These are phyloP conservation scores for Beauveria pseudobassiana DNA, from an alignment of 2,329 filamentous ascomycete species.

Conservation along the genomic window DNA sequence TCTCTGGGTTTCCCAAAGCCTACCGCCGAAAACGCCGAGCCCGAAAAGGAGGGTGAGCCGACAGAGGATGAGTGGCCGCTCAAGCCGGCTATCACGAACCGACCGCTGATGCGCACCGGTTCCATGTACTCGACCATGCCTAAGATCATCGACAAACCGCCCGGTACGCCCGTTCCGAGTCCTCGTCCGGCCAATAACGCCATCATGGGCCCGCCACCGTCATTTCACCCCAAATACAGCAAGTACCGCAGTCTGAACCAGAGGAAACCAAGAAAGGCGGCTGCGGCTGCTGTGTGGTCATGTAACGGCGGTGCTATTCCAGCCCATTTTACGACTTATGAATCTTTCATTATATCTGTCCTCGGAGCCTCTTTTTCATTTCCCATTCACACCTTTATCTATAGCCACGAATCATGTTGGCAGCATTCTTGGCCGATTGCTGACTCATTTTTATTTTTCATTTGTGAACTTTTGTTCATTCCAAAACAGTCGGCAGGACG, in stretches of 20 bases:
- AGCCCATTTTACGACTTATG: constrained; percentile 17
- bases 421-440: neutral
- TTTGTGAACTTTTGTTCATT: constrained; percentile 9
- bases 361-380: constrained; percentile 10
- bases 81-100: constrained; percentile 35
- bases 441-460: constrained; percentile 5
- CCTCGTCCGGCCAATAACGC: constrained; percentile 36
- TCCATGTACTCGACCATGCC: constrained; percentile 58
- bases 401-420: constrained; percentile 1
- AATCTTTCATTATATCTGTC: constrained; percentile 12
- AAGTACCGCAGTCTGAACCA: constrained; percentile 18
- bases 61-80: constrained; percentile 52
- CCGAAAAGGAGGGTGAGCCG: constrained; percentile 1
- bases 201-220: constrained; percentile 13
- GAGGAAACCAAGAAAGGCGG: constrained; percentile 31
- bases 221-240: constrained; percentile 16
- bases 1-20: constrained; percentile 39
- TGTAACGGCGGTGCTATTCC: constrained; percentile 27
- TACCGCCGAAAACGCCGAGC: neutral
- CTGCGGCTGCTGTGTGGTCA: constrained; percentile 46
- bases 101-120: constrained; percentile 36
- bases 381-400: neutral
- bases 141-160: constrained; percentile 38
- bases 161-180: constrained; percentile 31
- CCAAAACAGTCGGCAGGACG: neutral